phyloP scores from a whole-genome alignment of 768 basidiomycete genomes.

The Gloeopeniophorella convolvens region DNA sequence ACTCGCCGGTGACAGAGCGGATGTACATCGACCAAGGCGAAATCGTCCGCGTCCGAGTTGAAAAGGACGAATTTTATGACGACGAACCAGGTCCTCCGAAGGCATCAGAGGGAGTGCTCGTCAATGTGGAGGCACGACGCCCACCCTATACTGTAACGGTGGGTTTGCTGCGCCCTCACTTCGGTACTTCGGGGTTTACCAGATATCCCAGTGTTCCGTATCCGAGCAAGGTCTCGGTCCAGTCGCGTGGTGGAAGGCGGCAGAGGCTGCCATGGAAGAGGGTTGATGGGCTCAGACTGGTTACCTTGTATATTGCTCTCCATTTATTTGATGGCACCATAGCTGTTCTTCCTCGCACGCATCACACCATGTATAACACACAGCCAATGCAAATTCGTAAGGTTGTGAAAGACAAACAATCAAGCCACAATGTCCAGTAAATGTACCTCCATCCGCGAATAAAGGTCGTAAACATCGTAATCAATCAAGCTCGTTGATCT shows the following conservation, averaged over 20 bases:
- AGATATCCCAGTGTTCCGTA: conserved; percentile 58
- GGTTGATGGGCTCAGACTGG: too few species aligned
- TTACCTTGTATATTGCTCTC: too few species aligned
- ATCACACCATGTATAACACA: too few species aligned
- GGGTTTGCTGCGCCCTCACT: conserved; percentile 23
- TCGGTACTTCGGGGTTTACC: conserved; percentile 44
- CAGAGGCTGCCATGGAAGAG: conserved; percentile 36
- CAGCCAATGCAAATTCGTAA: too few species aligned
- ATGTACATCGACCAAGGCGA: conserved; percentile 82
- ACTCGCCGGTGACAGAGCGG: conserved; percentile 55
- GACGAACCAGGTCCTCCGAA: conserved; percentile 83
- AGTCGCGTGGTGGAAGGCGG: conserved; percentile 65
- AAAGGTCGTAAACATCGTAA: not conserved
- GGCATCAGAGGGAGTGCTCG: conserved; percentile 59
- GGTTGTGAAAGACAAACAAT: too few species aligned
- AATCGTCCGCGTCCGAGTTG: conserved; percentile 69
- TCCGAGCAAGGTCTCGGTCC: conserved; percentile 79
- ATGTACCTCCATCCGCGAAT: not conserved
- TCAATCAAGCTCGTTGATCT: not conserved
- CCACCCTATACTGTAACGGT: conserved; percentile 71
- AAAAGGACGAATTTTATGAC: conserved; percentile 78
- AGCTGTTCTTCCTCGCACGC: too few species aligned
- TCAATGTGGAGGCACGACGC: conserved; percentile 40
- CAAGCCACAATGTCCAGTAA: too few species aligned
- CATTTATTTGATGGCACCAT: too few species aligned